Evolutionary conservation across 139 green algal species (phyloP), one percentile per base, ranked within the genome.

Genomic region (Auxenochlorella pyrenoidosa): DNA sequence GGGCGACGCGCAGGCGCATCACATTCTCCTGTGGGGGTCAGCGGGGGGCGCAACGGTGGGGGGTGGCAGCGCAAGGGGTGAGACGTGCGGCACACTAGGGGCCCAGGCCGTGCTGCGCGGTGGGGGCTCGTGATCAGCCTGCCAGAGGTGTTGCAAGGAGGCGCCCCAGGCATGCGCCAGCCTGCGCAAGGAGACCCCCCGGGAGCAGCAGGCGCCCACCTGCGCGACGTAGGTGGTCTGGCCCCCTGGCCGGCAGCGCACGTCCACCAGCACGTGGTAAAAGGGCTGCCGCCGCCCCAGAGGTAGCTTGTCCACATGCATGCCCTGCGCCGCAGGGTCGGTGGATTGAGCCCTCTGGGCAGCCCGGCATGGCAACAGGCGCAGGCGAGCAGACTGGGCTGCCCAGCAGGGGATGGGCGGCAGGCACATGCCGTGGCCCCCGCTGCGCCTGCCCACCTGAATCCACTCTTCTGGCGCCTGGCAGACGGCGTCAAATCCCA

Each of bases 221-320:
- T 86, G 63, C 38, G 81, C 81, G 15, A 86, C 81, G 16, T 86
- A 86, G 16, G 81, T 86, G 8, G 81, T 86, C 41, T 78, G 63
- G 12, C 63, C 81, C 65, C 81, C 81, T 38, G 85, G 63, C 43
- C 85, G 76, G 63, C 77, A 71, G 34, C 78, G 77, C 40, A 43
- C 63, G 28, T 89, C 85, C 63, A 89, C 85, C 32, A 89, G 44
- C n/a, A 89, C 85, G 22, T 71, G 44, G 76, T 86, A 89, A 60
- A 89, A 89, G 38, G 76, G 85, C 77, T 89, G 85, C 15, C 22
- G 13, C n/a, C 76, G 43, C 26, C 75, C 76, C n/a, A 32, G 21
- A 0, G 60, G 38, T 60, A 89, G 76, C 51, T 36, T 24, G 76
- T 85, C 85, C 13, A 89, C 85, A 13, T 51, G 51, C 85, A 89